Conservation (phyloP, 2,329 filamentous ascomycete species). For the Fusarium pseudonygamai region DNA sequence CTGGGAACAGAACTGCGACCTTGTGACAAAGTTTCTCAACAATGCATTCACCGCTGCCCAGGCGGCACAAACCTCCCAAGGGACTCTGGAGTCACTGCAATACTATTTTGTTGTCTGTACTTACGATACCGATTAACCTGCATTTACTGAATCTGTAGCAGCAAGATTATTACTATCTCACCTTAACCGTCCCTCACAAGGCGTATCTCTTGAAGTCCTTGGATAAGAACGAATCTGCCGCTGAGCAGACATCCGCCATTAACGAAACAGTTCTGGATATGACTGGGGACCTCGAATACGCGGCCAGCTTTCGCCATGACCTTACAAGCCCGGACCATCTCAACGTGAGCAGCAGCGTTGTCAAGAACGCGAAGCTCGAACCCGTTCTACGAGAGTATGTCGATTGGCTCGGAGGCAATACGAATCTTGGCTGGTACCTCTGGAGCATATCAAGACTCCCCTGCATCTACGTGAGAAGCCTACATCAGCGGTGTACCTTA, state of each 20-base stretch:
- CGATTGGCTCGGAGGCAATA: background rate
- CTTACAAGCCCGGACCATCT: background rate
- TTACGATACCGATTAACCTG: fast-evolving
- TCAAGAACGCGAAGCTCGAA: background rate
- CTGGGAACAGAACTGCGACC: background rate
- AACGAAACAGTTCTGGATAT: background rate
- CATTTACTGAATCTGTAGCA: background rate
- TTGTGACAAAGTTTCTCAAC: background rate
- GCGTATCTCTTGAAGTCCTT: background rate
- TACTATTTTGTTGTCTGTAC: background rate
- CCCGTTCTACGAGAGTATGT: background rate
- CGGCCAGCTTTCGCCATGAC: background rate
- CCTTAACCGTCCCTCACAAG: background rate
- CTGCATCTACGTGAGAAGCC: fast-evolving
- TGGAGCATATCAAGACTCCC: background rate
- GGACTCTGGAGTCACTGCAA: background rate
- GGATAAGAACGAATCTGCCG: background rate
- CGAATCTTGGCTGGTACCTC: background rate
- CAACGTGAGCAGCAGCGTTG: background rate
- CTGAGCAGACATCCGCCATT: background rate
- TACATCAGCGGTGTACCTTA: fast-evolving
- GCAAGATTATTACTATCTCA: background rate
- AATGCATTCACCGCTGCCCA: background rate
- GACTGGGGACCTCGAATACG: background rate
- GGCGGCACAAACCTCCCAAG: background rate